Evolutionary conservation across 108 stramenopile genomes (phyloP).

Genomic region (Nitzschia palea): DNA sequence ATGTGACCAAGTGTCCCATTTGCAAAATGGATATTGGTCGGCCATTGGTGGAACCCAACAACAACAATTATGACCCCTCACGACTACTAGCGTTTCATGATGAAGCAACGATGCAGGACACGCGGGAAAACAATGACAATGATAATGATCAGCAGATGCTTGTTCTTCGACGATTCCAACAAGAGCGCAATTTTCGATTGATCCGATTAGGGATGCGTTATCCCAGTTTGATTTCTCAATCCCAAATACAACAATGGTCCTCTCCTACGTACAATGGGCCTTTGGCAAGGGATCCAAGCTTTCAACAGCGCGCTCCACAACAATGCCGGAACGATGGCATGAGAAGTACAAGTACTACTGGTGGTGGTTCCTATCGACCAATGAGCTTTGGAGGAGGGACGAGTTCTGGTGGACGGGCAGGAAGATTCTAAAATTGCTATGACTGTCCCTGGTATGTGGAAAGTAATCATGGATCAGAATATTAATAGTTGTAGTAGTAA

Average conservation of each 20-base stretch:
- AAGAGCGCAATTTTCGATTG: constrained; percentile 53
- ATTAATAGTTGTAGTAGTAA: background rate
- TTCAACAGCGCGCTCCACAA: constrained; percentile 29
- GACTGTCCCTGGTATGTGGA: background rate
- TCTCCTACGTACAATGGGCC: constrained; percentile 34
- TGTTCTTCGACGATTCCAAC: constrained; percentile 12
- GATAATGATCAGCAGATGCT: background rate
- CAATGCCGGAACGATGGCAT: background rate
- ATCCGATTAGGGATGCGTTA: constrained; percentile 29
- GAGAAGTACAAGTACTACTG: background rate
- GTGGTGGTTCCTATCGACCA: background rate
- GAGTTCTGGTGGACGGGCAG: constrained; percentile 32
- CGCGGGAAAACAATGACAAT: background rate
- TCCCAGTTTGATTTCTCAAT: constrained; percentile 33
- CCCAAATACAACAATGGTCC: constrained; percentile 40
- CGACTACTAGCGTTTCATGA: background rate
- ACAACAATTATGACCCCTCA: background rate
- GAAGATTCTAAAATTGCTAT: constrained; percentile 20
- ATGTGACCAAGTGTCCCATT: constrained; percentile 52
- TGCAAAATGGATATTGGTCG: constrained; percentile 49
- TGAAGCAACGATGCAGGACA: background rate
- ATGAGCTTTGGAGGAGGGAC: constrained; percentile 31
- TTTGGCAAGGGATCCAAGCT: constrained; percentile 37
- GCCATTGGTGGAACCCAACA: background rate
- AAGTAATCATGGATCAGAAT: background rate